Conservation (phyloP, 78 protist genomes). For the Parvularia atlantis region DNA sequence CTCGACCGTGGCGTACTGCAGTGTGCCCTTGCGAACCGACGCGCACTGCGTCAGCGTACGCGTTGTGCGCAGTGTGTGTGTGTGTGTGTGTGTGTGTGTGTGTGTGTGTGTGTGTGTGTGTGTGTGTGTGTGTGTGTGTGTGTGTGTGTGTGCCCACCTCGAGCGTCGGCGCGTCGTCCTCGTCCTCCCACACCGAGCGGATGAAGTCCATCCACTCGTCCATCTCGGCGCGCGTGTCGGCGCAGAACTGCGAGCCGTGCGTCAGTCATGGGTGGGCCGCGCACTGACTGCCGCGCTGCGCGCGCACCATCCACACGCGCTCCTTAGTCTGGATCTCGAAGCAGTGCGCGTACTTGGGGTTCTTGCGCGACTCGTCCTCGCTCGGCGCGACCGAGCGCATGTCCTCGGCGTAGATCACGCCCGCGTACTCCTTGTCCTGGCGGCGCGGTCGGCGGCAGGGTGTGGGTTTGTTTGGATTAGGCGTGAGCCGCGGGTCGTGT, state of each 20-base stretch:
- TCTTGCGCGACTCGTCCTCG: background rate
- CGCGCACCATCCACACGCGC: background rate
- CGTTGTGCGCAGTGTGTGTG: background rate
- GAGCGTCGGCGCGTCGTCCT: background rate
- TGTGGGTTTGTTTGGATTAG: too few species aligned
- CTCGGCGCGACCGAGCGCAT: background rate
- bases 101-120: background rate
- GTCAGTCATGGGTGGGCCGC: background rate
- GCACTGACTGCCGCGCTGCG: too few species aligned
- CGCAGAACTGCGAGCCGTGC: background rate
- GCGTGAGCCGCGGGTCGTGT: too few species aligned
- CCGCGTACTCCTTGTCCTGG: background rate
- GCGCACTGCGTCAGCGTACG: background rate
- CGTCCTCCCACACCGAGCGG: background rate
- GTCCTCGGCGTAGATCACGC: background rate
- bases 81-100: background rate
- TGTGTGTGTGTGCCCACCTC: background rate
- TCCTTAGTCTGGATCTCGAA: background rate
- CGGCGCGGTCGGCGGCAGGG: too few species aligned
- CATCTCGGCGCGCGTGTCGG: background rate
- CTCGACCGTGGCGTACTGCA: background rate
- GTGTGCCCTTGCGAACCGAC: background rate
- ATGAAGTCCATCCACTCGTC: background rate
- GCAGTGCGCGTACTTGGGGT: background rate
- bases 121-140: background rate